Evolutionary conservation across 176 grass and related monocot genomes (phyloP).

Genomic region (Luzula sylvatica): DNA sequence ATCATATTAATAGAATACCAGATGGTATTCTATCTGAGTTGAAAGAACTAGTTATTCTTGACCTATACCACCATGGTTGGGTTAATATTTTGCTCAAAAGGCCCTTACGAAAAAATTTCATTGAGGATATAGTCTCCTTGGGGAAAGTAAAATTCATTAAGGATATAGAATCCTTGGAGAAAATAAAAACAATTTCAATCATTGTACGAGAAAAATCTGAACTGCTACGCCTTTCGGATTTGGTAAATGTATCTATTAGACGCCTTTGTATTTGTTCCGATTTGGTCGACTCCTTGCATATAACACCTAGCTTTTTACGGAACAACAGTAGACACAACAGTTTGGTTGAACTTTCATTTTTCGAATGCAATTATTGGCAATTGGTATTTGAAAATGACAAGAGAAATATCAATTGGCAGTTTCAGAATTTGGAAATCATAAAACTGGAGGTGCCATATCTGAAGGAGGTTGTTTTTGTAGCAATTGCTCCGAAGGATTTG

Average conservation of each 20-base stretch:
- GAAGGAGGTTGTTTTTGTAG: no score
- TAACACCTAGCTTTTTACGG: neutral
- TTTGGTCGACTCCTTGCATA: neutral
- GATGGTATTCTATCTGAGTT: conserved; percentile 31
- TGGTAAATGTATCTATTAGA: no score
- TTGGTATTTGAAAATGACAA: neutral
- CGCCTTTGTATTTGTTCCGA: neutral
- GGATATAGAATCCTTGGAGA: no score
- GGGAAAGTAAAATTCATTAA: no score
- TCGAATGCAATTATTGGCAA: neutral
- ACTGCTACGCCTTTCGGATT: no score
- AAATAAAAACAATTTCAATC: no score
- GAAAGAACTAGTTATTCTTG: conserved; percentile 28
- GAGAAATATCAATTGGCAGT: neutral
- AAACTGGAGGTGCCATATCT: no score
- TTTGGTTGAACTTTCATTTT: neutral
- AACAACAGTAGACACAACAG: neutral
- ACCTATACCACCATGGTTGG: conserved; percentile 28
- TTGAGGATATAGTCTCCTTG: neutral
- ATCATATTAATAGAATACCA: conserved; percentile 36
- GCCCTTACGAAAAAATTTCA: neutral
- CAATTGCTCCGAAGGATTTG: no score
- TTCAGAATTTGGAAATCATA: no score
- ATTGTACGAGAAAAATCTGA: no score
- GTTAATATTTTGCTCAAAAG: conserved; percentile 36